phyloP scores from a whole-genome alignment of 176 grass and related monocot species.

The Coix lacrymajobi region DNA sequence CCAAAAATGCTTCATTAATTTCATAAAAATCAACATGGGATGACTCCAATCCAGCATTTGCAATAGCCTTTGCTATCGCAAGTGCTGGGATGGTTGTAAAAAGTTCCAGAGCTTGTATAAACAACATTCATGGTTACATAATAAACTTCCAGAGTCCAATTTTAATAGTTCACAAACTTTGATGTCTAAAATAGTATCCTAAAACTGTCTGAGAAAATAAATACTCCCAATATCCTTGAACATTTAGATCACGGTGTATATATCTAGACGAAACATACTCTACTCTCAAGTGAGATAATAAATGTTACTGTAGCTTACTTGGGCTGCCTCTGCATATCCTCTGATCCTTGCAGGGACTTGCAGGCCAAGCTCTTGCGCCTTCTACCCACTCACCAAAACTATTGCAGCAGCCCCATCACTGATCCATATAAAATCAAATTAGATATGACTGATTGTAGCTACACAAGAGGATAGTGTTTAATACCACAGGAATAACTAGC shows the following conservation, averaged over 20 bases:
- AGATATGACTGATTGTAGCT: not conserved
- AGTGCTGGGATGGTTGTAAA: constrained; percentile 90
- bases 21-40: constrained; percentile 94
- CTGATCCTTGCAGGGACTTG: constrained; percentile 77
- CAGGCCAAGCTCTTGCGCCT: constrained; percentile 79
- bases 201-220: not conserved
- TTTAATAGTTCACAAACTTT: not conserved
- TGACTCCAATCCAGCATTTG: constrained; percentile 61
- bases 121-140: constrained; percentile 7
- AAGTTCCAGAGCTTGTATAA: constrained; percentile 75
- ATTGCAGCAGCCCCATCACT: constrained; percentile 75
- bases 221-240: not conserved
- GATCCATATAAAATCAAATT: constrained; percentile 12
- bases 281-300: not conserved
- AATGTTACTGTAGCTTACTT: constrained; percentile 38
- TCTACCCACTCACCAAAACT: constrained; percentile 73
- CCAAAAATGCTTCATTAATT: constrained; percentile 95
- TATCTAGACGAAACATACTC: not conserved
- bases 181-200: not conserved
- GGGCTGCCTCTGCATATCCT: constrained; percentile 90
- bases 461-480: not conserved
- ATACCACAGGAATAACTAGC: too few relatives aligned
- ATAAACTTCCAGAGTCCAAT: not conserved
- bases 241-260: not conserved
- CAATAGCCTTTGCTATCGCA: constrained; percentile 83